A percentile compares a stretch with the other conserved stretches of the same genome.
Conservation (phyloP, 2,329 filamentous ascomycete species). For the Huntiella abstrusa region DNA sequence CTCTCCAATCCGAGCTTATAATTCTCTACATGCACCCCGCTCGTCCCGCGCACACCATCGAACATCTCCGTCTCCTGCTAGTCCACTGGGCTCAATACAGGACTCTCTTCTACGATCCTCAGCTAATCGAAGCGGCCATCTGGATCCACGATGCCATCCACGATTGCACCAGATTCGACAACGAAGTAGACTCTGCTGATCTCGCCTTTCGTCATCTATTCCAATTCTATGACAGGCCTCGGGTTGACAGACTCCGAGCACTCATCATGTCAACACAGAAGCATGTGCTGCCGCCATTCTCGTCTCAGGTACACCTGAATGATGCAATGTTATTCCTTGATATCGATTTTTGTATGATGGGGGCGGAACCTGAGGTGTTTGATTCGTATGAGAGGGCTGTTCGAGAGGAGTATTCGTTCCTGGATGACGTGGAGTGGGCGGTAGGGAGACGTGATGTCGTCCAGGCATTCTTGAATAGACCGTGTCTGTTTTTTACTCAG, state of each 20-base stretch:
- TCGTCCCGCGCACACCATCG: slow-evolving; percentile 8
- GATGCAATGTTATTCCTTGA: slow-evolving; percentile 11
- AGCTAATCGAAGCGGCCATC: slow-evolving; percentile 9
- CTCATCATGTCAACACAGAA: slow-evolving; percentile 8
- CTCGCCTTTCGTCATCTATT: slow-evolving; percentile 1
- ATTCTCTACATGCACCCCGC: slow-evolving; percentile 2
- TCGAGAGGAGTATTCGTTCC: slow-evolving; percentile 10
- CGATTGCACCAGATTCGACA: slow-evolving; percentile 8
- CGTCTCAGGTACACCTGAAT: slow-evolving; percentile 1
- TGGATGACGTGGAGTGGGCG: slow-evolving; percentile 4
- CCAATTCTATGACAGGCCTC: not conserved
- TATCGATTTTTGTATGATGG: slow-evolving; percentile 9
- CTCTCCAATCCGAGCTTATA: slow-evolving; percentile 1
- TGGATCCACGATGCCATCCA: slow-evolving; percentile 11
- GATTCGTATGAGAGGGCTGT: slow-evolving; percentile 9
- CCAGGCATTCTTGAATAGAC: slow-evolving; percentile 1
- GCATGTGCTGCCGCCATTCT: slow-evolving; percentile 5
- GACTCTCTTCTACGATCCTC: slow-evolving; percentile 3
- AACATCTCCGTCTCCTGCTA: slow-evolving; percentile 6
- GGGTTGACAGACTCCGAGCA: slow-evolving; percentile 4
- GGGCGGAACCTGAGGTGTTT: slow-evolving; percentile 4
- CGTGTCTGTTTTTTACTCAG: slow-evolving; percentile 6
- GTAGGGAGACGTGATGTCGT: slow-evolving; percentile 2
- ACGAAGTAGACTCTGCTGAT: slow-evolving; percentile 19
- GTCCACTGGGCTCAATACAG: slow-evolving; percentile 1